A percentile compares a stretch with the other conserved stretches of the same genome.
phyloP scores from a whole-genome alignment of 2,329 filamentous ascomycete genomes.

The Arthroderma sp. region DNA sequence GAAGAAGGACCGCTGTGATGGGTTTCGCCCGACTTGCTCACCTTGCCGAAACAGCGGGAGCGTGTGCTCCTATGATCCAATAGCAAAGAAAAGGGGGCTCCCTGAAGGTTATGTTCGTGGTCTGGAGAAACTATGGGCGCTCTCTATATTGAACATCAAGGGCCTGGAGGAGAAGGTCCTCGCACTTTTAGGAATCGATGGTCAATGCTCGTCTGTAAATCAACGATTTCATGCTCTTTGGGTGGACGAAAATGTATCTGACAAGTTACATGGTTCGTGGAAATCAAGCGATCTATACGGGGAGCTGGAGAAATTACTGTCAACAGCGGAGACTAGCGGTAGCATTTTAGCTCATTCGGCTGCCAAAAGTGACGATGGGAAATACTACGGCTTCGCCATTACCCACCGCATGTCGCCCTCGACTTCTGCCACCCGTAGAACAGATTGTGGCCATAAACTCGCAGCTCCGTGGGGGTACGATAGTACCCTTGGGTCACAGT shows the following conservation, averaged over 20 bases:
- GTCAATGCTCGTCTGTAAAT: constrained; percentile 18
- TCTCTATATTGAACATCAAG: constrained; percentile 31
- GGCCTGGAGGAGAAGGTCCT: constrained; percentile 32
- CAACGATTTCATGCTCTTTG: constrained; percentile 26
- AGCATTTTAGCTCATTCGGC: not conserved
- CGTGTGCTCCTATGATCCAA: constrained; percentile 31
- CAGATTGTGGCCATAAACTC: not conserved
- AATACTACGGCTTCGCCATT: not conserved
- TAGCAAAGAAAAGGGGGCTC: constrained; percentile 32
- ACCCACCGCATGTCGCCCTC: not conserved
- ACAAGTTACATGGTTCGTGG: constrained; percentile 32
- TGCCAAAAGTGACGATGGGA: not conserved
- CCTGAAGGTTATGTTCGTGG: constrained; percentile 36
- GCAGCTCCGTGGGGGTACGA: not conserved
- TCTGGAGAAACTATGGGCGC: constrained; percentile 33
- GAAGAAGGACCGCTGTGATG: constrained; percentile 35
- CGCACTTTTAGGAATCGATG: constrained; percentile 24
- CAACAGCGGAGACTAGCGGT: constrained; percentile 17
- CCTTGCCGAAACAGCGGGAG: constrained; percentile 28
- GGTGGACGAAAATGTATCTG: constrained; percentile 27
- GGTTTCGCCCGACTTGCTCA: constrained; percentile 29
- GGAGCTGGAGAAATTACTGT: constrained; percentile 30
- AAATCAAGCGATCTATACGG: constrained; percentile 29
- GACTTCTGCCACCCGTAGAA: not conserved
- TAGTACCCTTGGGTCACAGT: not conserved